Conservation (phyloP, 1,284 basidiomycete species). For the Inonotus obliquus region DNA sequence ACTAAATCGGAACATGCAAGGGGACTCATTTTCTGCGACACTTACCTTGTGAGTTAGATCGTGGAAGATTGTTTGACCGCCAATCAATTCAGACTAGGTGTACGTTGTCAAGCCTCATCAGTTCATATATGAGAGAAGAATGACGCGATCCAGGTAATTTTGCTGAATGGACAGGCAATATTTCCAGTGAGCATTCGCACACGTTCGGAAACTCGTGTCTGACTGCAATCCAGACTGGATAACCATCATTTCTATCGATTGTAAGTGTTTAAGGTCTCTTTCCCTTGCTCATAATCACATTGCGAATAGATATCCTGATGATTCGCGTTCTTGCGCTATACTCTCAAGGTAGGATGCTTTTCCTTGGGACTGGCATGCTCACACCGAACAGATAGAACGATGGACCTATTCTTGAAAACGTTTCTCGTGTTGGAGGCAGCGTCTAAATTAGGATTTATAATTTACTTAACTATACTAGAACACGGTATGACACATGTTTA, state of each 20-base stretch:
- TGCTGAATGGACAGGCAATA: neutral
- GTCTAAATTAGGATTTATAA: neutral
- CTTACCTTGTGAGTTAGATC: neutral
- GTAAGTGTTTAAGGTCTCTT: neutral
- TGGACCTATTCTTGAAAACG: neutral
- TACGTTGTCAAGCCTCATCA: neutral
- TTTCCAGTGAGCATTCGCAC: neutral
- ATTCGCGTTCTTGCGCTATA: conserved; percentile 1
- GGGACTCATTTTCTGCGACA: neutral
- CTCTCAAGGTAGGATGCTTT: neutral
- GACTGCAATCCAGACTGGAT: neutral
- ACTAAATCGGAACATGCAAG: neutral
- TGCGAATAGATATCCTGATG: conserved; percentile 1
- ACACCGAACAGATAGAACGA: neutral
- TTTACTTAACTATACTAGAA: neutral
- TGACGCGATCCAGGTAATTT: neutral
- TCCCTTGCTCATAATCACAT: neutral
- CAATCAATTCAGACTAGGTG: neutral
- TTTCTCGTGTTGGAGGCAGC: neutral
- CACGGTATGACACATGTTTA: too few species aligned
- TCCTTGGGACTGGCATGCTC: too few species aligned
- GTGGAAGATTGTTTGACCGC: neutral
- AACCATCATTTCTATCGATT: neutral
- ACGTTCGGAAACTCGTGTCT: neutral
- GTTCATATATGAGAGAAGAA: neutral